Evolutionary conservation across 2,329 filamentous ascomycete species (phyloP), one percentile per base, ranked within the genome.

Genomic region (Epichloe sp.): DNA sequence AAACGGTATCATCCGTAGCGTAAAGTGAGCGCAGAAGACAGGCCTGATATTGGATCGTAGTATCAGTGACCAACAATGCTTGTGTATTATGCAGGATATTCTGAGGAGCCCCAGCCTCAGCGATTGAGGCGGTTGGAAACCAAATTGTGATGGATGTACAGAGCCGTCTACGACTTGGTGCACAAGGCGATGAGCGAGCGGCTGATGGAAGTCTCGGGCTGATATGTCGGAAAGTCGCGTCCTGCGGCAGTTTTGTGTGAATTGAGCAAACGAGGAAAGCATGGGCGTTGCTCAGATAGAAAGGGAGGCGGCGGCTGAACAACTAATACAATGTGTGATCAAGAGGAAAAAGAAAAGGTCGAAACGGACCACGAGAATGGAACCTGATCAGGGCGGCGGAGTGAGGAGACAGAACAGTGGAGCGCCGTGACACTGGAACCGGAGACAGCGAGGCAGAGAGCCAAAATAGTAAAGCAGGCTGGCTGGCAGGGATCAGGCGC

Each of bases 371-470:
- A 21, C 31, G 44, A 46, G 44, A 46, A 14, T 21, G 34, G 31
- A 46, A 23, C 5, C 34, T 46, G 31, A 19, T 19, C 34, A 46
- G 15, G 44, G 34, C 17, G 42, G 17, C 41, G 15, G 43, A 15
- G 43, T 14, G 43, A 35, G 26, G 45, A 37, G 34, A 26, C 45
- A 23, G 26, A 19, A 26, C 11, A 19, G 21, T 48, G 31, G 21
- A 42, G 19, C 5, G 23, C 5, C 12, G 37, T 51, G 49, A 15
- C 43, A 23, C n/a, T 35, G 35, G 34, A 36, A 46, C 38, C 45
- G 50, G 50, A 45, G 40, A 48, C 45, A 47, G 50, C 44, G 50
- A 48, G 44, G 19, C 43, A 47, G 43, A 35, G 26, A 42, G 44
- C 40, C 49, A 43, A 47, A 51, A 50, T 17, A 23, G 49, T 21